Evolutionary conservation across 306 rosid species (phyloP), one percentile per base, ranked within the genome.

Genomic region (Prunus fruticosa): DNA sequence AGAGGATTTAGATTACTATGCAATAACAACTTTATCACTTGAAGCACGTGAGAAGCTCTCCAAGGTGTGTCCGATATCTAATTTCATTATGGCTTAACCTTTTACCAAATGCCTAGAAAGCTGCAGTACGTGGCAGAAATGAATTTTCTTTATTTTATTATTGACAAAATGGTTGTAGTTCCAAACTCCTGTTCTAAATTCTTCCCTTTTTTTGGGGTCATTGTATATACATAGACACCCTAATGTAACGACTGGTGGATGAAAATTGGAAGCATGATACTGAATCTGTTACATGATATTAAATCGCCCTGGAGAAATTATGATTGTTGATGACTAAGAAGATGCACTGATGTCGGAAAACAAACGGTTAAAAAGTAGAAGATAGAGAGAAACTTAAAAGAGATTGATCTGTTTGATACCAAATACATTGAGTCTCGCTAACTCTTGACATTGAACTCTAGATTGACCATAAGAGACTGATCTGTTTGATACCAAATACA

Each of bases 1-100:
- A 27, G 97, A 86, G 68, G 95, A 87, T 86, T 78, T 95, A 85
- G 93, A 95, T 86, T 95, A 90, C 83, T 47, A 86, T 71, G 82
- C 97, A 53, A 90, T 95, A 93, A 90, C 91, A 72, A 90, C 93
- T 43, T 79, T 95, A 88, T 95, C 93, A 53, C 88, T 74, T 76
- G 98, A 95, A 86, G 89, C 98, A 47, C 97, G 97, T 0, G 98
- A 95, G 80, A 92, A 95, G 78, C 87, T 92, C 77, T 85, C 98
- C 34, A 95, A 95, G 97, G 98, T 95, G 67, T 70, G 88, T 84
- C 51, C 20, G 19, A 49, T 74, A 14, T 50, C 8, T 64, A 45
- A 12, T 57, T 19, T 69, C 3, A 5, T 45, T 25, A 22, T 52
- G 23, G 6, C 46, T 11, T 53, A 43, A 71, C 41, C 49, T 43